Percentiles rank a stretch among this genome's conserved stretches.
phyloP scores from a whole-genome alignment of 2,329 filamentous ascomycete genomes.

The Colletotrichum horii region DNA sequence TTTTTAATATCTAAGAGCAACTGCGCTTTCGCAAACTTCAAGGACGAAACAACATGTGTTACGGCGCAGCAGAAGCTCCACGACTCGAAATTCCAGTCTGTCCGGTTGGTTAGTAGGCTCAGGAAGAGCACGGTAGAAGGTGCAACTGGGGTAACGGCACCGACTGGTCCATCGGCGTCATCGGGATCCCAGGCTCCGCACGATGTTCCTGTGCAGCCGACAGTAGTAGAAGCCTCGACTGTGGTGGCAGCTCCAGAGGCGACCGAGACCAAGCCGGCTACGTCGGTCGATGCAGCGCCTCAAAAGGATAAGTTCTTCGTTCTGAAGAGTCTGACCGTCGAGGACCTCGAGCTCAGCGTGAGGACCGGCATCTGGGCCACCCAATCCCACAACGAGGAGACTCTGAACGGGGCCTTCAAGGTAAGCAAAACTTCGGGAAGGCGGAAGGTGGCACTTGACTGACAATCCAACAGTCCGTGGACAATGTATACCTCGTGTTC shows the following conservation, averaged over 20 bases:
- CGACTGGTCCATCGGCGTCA: conserved; percentile 58
- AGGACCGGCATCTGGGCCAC: conserved; percentile 91
- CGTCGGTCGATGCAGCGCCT: conserved; percentile 18
- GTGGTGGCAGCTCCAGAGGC: neutral
- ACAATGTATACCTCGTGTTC: conserved; percentile 90
- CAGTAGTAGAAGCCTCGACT: neutral
- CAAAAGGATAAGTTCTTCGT: conserved; percentile 84
- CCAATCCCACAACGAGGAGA: conserved; percentile 89
- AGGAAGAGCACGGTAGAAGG: conserved; percentile 62
- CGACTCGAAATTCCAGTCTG: conserved; percentile 87
- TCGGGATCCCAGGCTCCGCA: conserved; percentile 11
- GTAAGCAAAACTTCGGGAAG: conserved; percentile 48
- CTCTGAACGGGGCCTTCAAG: conserved; percentile 81
- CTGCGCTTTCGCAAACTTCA: conserved; percentile 96
- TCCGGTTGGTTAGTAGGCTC: conserved; percentile 84
- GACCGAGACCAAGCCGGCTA: neutral
- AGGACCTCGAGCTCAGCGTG: conserved; percentile 90
- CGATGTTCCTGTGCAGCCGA: neutral
- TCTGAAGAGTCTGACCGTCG: conserved; percentile 88
- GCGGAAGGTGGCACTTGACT: neutral
- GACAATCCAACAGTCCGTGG: conserved; percentile 61
- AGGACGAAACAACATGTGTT: conserved; percentile 76
- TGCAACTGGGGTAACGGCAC: conserved; percentile 52
- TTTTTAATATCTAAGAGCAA: conserved; percentile 98
- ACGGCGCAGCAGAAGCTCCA: conserved; percentile 84